Conservation (phyloP, 208 protist genomes). For the Leishmania lainsoni region DNA sequence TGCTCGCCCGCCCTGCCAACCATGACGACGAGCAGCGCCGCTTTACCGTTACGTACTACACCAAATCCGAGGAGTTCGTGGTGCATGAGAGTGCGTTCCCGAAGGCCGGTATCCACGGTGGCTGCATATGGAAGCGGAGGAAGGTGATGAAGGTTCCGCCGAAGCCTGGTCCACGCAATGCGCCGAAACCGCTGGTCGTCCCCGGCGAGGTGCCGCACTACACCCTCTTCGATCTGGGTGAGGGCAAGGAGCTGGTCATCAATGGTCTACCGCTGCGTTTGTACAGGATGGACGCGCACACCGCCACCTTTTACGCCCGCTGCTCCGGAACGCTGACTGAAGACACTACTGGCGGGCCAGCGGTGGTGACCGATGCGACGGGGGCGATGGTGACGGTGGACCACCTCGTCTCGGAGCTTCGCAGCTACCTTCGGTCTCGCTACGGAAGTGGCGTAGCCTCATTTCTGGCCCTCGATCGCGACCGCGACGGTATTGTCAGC, state of each 20-base stretch:
- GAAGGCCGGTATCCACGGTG: constrained; percentile 77
- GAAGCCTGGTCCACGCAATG: constrained; percentile 43
- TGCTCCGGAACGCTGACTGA: constrained; percentile 26
- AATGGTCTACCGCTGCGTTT: constrained; percentile 77
- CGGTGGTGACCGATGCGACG: constrained; percentile 33
- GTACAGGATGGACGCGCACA: constrained; percentile 80
- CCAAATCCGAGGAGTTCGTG: constrained; percentile 88
- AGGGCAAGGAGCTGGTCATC: constrained; percentile 73
- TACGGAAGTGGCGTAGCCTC: constrained; percentile 78
- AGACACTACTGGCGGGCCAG: neutral
- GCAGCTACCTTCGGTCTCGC: constrained; percentile 67
- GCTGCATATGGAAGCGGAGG: constrained; percentile 79
- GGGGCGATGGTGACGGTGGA: constrained; percentile 42
- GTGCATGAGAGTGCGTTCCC: constrained; percentile 68
- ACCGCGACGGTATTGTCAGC: constrained; percentile 83
- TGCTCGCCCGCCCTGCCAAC: constrained; percentile 49
- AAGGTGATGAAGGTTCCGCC: constrained; percentile 62
- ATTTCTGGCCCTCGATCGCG: constrained; percentile 83
- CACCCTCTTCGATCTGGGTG: constrained; percentile 59
- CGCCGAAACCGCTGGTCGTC: constrained; percentile 18
- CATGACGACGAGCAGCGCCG: constrained; percentile 60
- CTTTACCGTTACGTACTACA: constrained; percentile 86
- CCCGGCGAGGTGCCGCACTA: constrained; percentile 47
- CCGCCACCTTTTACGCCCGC: constrained; percentile 60
- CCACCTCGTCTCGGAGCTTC: constrained; percentile 64